These are phyloP conservation scores for Lactifluus rugatus DNA, from an alignment of 768 basidiomycete genomes.

Conservation along the genomic window DNA sequence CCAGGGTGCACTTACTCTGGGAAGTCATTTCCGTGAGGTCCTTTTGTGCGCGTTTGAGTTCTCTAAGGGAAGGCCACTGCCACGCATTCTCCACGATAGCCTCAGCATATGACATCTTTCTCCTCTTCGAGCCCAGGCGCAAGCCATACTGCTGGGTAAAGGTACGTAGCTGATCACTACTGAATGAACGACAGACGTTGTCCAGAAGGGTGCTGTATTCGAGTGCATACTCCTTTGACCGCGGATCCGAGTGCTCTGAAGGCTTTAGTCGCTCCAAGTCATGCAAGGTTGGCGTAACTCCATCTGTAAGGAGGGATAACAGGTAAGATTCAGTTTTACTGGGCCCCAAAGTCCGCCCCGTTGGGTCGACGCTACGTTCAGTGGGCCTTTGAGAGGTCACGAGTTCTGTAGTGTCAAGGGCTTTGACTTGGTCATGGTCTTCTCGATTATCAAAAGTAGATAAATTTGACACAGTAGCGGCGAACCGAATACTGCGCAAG, in stretches of 20 bases:
- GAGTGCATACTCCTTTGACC: conserved; percentile 38
- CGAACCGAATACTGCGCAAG: background rate
- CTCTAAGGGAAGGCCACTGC: conserved; percentile 55
- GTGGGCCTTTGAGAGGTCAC: background rate
- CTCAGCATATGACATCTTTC: conserved; percentile 35
- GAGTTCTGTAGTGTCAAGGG: background rate
- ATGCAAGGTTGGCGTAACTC: conserved; percentile 40
- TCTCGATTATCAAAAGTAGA: background rate
- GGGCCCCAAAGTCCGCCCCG: conserved; percentile 28
- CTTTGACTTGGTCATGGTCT: background rate
- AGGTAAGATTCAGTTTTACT: conserved; percentile 49
- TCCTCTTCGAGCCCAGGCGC: conserved; percentile 20
- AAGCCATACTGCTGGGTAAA: conserved; percentile 44
- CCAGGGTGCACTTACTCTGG: conserved; percentile 33
- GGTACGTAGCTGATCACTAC: conserved; percentile 44
- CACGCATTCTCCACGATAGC: conserved; percentile 56
- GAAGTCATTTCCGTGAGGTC: conserved; percentile 40
- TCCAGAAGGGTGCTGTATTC: conserved; percentile 47
- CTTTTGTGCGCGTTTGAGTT: conserved; percentile 39
- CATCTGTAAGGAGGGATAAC: conserved; percentile 38
- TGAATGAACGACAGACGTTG: conserved; percentile 53
- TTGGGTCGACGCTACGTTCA: background rate
- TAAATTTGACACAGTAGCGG: background rate
- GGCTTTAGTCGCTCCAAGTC: conserved; percentile 57
- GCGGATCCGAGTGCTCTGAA: conserved; percentile 29